Conservation (phyloP, 2,329 filamentous ascomycete genomes). For the Trichoderma sp. region DNA sequence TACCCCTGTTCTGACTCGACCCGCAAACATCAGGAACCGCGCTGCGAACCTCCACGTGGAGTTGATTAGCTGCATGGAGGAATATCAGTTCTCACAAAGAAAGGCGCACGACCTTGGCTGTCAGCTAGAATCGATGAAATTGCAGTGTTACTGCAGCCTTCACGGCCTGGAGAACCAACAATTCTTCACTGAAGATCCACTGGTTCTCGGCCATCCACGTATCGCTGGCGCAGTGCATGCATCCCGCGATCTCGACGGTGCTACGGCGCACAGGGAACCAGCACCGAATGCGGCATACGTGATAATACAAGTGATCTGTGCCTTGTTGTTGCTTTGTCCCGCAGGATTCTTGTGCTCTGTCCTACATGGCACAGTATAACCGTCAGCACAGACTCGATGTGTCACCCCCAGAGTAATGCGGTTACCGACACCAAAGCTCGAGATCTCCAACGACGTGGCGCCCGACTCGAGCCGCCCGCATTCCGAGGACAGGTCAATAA, state of each 20-base stretch:
- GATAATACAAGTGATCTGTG: neutral
- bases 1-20: neutral
- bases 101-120: neutral
- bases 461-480: conserved; percentile 4
- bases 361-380: neutral
- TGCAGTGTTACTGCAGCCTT: neutral
- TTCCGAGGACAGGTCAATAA: neutral
- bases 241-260: neutral
- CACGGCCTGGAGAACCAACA: neutral
- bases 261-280: neutral
- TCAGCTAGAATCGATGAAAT: neutral
- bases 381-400: neutral
- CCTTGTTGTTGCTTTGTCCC: neutral
- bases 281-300: neutral
- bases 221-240: neutral
- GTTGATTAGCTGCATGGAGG: neutral
- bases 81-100: neutral
- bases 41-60: neutral
- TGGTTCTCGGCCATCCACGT: conserved; percentile 9
- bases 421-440: conserved; percentile 1
- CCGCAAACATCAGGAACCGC: conserved; percentile 3
- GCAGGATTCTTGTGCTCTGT: neutral
- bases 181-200: neutral
- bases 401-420: neutral
- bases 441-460: conserved; percentile 5